Conservation (phyloP, 1,139 yeast genomes). For the Nakaseomyces kungkrabaensis region DNA sequence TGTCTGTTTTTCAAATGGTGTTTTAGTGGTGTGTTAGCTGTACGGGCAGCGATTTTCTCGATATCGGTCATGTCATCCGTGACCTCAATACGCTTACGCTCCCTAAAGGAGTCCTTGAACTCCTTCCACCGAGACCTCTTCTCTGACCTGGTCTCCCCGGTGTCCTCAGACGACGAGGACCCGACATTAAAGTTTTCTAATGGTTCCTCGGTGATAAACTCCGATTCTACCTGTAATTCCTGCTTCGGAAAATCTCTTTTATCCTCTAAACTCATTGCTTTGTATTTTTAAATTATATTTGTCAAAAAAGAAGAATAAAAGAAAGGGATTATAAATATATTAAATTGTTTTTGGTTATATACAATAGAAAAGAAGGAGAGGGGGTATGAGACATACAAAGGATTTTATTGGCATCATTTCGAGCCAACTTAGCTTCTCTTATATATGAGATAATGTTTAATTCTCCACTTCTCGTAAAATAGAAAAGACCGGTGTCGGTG, state of each 20-base stretch:
- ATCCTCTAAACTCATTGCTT: neutral
- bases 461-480: too few species aligned
- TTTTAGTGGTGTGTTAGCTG: conserved; percentile 63
- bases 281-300: neutral
- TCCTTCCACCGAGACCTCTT: neutral
- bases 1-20: conserved; percentile 58
- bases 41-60: conserved; percentile 56
- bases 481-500: neutral
- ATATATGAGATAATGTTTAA: too few species aligned
- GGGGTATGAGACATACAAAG: too few species aligned
- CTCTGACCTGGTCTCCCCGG: neutral
- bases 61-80: conserved; percentile 59
- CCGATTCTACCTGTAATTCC: conserved; percentile 6
- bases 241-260: neutral
- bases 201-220: conserved; percentile 8
- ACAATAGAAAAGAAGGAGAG: too few species aligned
- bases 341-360: too few species aligned
- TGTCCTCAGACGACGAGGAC: neutral
- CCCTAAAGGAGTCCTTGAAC: conserved; percentile 48
- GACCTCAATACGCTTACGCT: conserved; percentile 45
- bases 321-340: too few species aligned
- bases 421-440: too few species aligned
- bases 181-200: conserved; percentile 3
- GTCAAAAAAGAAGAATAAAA: neutral
- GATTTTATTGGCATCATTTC: too few species aligned